Evolutionary conservation across 805 yeast genomes (phyloP).

Genomic region (Yarrowia sp.): DNA sequence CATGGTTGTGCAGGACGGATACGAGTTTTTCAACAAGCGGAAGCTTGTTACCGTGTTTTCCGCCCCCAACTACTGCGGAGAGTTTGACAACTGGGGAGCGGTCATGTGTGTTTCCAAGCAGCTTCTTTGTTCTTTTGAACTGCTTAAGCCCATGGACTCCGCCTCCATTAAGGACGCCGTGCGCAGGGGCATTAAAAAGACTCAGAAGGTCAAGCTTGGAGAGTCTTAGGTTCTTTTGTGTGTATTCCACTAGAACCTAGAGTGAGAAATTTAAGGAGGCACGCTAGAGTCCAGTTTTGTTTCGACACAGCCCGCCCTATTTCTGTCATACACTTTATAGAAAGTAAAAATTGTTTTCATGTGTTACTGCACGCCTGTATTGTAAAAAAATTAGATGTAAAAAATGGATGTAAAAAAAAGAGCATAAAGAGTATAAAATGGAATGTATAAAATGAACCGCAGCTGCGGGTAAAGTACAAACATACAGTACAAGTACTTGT

Average conservation of each 20-base stretch:
- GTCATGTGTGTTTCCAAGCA: constrained; percentile 93
- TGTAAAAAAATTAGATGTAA: too few relatives aligned
- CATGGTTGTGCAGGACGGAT: constrained; percentile 78
- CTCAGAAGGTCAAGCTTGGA: constrained; percentile 24
- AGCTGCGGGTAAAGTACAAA: too few relatives aligned
- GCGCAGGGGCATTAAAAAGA: constrained; percentile 20
- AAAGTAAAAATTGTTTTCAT: not conserved
- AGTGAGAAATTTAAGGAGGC: constrained; percentile 17
- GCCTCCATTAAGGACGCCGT: constrained; percentile 23
- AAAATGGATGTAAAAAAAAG: too few relatives aligned
- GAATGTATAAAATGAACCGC: too few relatives aligned
- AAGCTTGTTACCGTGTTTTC: constrained; percentile 66
- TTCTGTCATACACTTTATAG: constrained; percentile 1
- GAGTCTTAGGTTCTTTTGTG: constrained; percentile 4
- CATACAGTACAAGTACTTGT: not conserved
- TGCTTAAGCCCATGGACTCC: constrained; percentile 62
- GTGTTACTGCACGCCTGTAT: not conserved
- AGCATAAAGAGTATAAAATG: too few relatives aligned
- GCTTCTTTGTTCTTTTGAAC: constrained; percentile 81
- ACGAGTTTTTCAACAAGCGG: constrained; percentile 64
- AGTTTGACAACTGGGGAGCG: constrained; percentile 89
- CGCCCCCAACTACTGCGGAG: constrained; percentile 72
- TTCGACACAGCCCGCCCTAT: constrained; percentile 8
- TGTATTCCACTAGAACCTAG: not conserved
- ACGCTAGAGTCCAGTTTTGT: not conserved